Percentiles rank a stretch among this genome's conserved stretches.
Conservation (phyloP, 1,139 yeast genomes). For the Meyerozyma elateridarum region DNA sequence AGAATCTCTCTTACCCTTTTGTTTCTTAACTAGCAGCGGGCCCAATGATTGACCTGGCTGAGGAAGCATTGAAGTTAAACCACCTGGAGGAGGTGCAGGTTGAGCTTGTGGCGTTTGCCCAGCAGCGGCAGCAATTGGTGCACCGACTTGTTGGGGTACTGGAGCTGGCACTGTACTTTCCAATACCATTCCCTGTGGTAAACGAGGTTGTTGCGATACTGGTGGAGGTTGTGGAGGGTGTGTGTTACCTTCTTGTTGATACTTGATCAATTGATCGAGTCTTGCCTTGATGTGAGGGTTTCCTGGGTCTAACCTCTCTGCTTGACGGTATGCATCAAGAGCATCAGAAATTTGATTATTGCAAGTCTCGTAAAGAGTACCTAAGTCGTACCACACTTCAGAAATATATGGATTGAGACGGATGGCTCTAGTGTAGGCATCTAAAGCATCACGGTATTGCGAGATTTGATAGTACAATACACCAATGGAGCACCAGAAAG, state of each 20-base stretch:
- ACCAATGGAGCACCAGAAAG: conserved; percentile 98
- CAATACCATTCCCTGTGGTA: conserved; percentile 58
- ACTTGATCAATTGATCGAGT: conserved; percentile 74
- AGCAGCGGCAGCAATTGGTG: conserved; percentile 9
- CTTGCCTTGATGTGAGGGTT: conserved; percentile 93
- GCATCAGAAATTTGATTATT: conserved; percentile 95
- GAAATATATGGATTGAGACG: conserved; percentile 91
- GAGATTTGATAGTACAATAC: conserved; percentile 92
- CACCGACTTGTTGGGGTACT: conserved; percentile 8
- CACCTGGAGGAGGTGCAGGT: conserved; percentile 6
- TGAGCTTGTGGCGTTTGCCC: conserved; percentile 9
- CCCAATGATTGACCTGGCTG: no score
- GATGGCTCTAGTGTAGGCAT: conserved; percentile 95
- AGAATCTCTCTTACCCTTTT: conserved; percentile 30
- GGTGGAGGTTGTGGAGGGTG: conserved; percentile 67
- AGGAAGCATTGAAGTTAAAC: conserved; percentile 9
- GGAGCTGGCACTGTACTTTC: conserved; percentile 32
- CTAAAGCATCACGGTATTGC: conserved; percentile 94
- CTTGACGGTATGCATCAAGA: conserved; percentile 92
- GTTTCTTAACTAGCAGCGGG: conserved; percentile 1
- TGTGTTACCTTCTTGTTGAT: conserved; percentile 70
- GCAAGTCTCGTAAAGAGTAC: conserved; percentile 94
- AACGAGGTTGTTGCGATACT: conserved; percentile 53
- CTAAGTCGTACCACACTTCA: conserved; percentile 98
- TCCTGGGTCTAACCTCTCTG: conserved; percentile 90